Evolutionary conservation across 2,329 filamentous ascomycete genomes (phyloP), one percentile per base, ranked within the genome.

Genomic region (Microsporum ferrugineum): DNA sequence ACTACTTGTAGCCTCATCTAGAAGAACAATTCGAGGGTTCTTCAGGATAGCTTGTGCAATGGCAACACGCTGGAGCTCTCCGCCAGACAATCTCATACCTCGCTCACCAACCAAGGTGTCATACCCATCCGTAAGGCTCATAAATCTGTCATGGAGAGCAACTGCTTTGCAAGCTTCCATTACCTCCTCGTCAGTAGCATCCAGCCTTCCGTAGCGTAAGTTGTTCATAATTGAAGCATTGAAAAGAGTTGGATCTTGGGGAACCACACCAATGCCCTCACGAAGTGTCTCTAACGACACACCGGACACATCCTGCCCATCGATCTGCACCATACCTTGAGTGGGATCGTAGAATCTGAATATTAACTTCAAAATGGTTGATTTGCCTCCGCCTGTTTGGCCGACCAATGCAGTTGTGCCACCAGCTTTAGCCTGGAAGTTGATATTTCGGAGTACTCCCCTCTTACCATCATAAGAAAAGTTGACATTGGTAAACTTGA

Each of bases 191-290:
- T 86, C 80, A 0, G 80, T 83, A 1, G 84, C 84, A n/a, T 79
- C 77, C 1, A 83, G 78, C 8, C 79, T 79, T 1, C 83, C 83
- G 69, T 88, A 88, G 1, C 79, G 79, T 29, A 88, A 74, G 66
- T 88, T 88, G 17, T 86, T 80, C 68, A 84, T 78, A 47, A 88
- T 80, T 0, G 82, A 82, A 36, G 80, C 78, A 68, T 87, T 85
- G 74, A 88, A 88, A 6, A 88, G 74, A 0, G 80, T 75, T 0
- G 84, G 81, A 63, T 85, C 82, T 70, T 88, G 83, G 2, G 85
- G 85, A 0, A 88, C 85, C 10, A 86, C 77, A 23, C 84, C 84
- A 31, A 88, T 78, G 2, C 77, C 75, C 23, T 82, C 77, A 7
- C 84, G 78, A 1, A 88, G 73, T 53, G 80, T 84, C 60, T 78